Evolutionary conservation across 371 early-diverging fungal genomes (phyloP).

Genomic region (Lichtheimia ornata): DNA sequence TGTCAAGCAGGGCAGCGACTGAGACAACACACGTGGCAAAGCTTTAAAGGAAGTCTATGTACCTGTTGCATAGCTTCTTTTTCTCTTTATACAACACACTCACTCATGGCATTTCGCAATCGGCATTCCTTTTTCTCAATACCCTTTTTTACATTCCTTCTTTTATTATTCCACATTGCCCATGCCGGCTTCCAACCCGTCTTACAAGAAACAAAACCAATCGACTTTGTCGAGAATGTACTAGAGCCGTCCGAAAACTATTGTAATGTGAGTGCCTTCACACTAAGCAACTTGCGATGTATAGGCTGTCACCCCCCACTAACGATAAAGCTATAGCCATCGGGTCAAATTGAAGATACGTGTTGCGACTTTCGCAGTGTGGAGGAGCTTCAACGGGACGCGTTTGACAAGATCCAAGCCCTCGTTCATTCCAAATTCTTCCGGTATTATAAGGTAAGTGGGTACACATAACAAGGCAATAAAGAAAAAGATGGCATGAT

Average conservation of each 20-base stretch:
- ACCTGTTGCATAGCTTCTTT: too few relatives aligned
- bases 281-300: neutral
- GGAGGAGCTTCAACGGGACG: slow-evolving; percentile 71
- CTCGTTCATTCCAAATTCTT: slow-evolving; percentile 86
- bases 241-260: slow-evolving; percentile 30
- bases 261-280: slow-evolving; percentile 37
- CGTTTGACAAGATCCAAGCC: slow-evolving; percentile 64
- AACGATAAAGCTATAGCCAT: slow-evolving; percentile 46
- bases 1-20: neutral
- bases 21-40: slow-evolving; percentile 2
- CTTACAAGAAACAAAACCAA: slow-evolving; percentile 32
- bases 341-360: slow-evolving; percentile 76
- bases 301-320: neutral
- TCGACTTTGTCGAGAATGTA: slow-evolving; percentile 38
- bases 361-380: slow-evolving; percentile 85
- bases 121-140: neutral
- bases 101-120: too few relatives aligned
- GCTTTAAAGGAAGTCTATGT: neutral
- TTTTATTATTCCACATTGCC: neutral
- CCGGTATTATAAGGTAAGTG: slow-evolving; percentile 79
- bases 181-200: slow-evolving; percentile 1
- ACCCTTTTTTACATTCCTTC: neutral
- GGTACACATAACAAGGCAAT: neutral
- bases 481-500: neutral
- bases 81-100: too few relatives aligned